Evolutionary conservation across 257 asterid species (phyloP), one percentile per base, ranked within the genome.

Genomic region (Jacaranda mimosifolia): DNA sequence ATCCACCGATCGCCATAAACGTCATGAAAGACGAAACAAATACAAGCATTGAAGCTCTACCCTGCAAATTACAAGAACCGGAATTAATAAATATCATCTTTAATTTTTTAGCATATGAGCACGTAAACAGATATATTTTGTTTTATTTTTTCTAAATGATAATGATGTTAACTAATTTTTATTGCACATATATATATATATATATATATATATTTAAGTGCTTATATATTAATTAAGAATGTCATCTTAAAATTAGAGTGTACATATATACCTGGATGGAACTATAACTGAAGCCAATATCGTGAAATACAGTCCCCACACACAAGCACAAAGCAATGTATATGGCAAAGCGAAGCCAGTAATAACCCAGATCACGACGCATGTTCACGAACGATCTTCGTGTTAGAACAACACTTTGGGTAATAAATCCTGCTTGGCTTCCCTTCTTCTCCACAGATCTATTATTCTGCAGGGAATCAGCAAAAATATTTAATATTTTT

Each of bases 1-100:
- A 86, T 49, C 93, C 91, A 38, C 91, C 88, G 10, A 81, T 53
- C 4, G 91, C 83, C 93, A 89, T 89, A 67, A 89, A 83, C 7
- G 91, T 89, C 70, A 89, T 74, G 83, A 89, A 89, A 14, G 88
- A 59, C 43, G 88, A 55, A 12, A 86, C 77, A 40, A 89, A 89
- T 73, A 82, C 79, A 2, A 89, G 79, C 89, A 85, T 48, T 9
- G 91, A 79, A 5, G 86, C 89, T 77, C 89, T 84, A 57, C 87
- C 91, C 91, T 86, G 77, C n/a, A 43, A 48, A 42, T 9, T 14
- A 57, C 45, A 59, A 45, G 13, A 45, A 5, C 57, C n/a, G 36
- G 9, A 63, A n/a, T 14, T 5, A 52, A 52, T 4, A 52, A 52
- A n/a, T 14, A 14, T 9, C 14, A 26, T 26, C 46, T 6, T 42